phyloP scores from a whole-genome alignment of 345 rosid species.

The Conringia planisiliqua region DNA sequence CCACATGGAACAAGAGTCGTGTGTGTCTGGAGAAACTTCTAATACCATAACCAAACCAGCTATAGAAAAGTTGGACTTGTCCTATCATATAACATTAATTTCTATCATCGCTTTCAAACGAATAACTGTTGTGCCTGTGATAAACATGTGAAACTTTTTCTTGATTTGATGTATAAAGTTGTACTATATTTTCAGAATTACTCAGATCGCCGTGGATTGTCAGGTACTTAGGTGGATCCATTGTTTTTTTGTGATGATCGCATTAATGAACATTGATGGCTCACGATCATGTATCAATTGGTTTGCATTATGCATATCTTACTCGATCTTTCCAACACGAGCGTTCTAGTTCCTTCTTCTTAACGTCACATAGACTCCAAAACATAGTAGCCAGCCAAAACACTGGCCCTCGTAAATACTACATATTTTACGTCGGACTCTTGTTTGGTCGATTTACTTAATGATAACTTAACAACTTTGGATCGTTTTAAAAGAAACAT shows the following conservation, averaged over 20 bases:
- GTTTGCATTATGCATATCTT: background rate
- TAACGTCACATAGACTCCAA: background rate
- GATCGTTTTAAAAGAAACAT: background rate
- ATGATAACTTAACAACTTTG: background rate
- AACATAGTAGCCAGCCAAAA: background rate
- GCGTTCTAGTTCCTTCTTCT: background rate
- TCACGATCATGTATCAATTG: background rate
- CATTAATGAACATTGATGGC: slow-evolving; percentile 2
- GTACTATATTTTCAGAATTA: background rate
- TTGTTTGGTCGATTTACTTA: background rate
- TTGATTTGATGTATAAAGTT: background rate
- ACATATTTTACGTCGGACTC: background rate
- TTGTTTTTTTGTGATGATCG: slow-evolving; percentile 1
- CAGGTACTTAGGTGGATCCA: slow-evolving; percentile 10
- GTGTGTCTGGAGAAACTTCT: background rate
- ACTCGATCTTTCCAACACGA: background rate
- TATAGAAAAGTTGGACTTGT: background rate
- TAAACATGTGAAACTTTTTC: slow-evolving; percentile 16
- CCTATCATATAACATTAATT: background rate
- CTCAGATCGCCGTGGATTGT: background rate
- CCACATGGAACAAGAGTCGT: background rate
- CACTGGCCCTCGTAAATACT: background rate
- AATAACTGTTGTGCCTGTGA: background rate
- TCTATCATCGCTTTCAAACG: background rate
- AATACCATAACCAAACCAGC: background rate